A percentile compares a stretch with the other conserved stretches of the same genome.
phyloP scores from a whole-genome alignment of 78 protist genomes.

The Dictyostelium brefeldianum region DNA sequence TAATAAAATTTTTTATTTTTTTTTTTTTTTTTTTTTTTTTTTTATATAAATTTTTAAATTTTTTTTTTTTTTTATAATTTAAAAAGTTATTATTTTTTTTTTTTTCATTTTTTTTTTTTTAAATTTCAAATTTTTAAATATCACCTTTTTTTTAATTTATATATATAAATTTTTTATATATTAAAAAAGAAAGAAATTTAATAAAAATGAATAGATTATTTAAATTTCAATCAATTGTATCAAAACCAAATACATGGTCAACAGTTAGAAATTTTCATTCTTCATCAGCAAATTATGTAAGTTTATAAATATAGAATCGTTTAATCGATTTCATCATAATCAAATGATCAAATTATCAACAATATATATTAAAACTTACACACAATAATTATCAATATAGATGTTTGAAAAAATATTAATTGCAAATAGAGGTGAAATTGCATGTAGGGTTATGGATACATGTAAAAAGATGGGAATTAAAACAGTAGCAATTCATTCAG shows the following conservation, averaged over 20 bases:
- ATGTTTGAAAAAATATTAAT: constrained; percentile 95
- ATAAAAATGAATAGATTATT: constrained; percentile 53
- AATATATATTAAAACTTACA: no score
- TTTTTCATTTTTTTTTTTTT: constrained; percentile 11
- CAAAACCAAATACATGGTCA: constrained; percentile 9
- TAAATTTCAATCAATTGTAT: neutral
- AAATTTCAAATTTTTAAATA: neutral
- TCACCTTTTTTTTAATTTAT: neutral
- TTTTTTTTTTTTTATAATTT: neutral
- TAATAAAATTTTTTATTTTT: neutral
- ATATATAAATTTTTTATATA: neutral
- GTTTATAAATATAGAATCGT: neutral
- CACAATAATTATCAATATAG: neutral
- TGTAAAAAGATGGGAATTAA: constrained; percentile 95
- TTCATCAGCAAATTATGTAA: constrained; percentile 2
- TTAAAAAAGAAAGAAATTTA: neutral
- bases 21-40: constrained; percentile 1
- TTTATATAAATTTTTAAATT: neutral
- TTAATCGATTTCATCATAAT: no score
- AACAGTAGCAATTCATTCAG: constrained; percentile 97
- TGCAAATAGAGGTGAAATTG: constrained; percentile 99
- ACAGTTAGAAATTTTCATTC: constrained; percentile 23
- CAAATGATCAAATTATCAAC: no score
- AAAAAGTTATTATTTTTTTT: neutral
- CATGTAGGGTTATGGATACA: constrained; percentile 97